Conservation (phyloP, 2,329 filamentous ascomycete species). For the Paracoccidioides brasiliensis region DNA sequence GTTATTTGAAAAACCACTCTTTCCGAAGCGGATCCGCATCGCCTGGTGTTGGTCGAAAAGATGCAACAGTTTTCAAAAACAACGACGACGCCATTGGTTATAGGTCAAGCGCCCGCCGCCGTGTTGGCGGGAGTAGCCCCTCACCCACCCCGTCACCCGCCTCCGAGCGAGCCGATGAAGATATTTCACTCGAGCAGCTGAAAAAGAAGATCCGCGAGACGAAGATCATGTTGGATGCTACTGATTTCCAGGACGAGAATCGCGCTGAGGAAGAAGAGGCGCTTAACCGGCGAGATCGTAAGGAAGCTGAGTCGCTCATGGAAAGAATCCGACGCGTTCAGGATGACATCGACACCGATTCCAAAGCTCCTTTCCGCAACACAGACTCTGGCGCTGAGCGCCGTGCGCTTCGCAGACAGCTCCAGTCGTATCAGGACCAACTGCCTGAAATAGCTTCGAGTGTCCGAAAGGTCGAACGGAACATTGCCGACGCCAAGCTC, state of each 20-base stretch:
- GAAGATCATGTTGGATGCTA: conserved; percentile 84
- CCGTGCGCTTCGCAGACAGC: conserved; percentile 70
- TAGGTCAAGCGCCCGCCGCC: conserved; percentile 80
- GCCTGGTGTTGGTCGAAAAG: conserved; percentile 57
- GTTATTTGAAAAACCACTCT: conserved; percentile 91
- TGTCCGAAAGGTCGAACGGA: conserved; percentile 78
- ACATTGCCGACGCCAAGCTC: conserved; percentile 79
- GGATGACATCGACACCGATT: conserved; percentile 86
- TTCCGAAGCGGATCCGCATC: conserved; percentile 56
- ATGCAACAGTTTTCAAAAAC: conserved; percentile 93
- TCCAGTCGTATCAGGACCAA: conserved; percentile 78
- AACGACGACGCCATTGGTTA: conserved; percentile 90
- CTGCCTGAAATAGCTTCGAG: conserved; percentile 85
- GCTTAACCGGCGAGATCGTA: conserved; percentile 76
- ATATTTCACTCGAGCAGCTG: conserved; percentile 73
- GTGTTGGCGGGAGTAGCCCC: conserved; percentile 62
- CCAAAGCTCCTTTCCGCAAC: conserved; percentile 56
- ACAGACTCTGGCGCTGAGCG: conserved; percentile 81
- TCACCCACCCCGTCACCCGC: conserved; percentile 62
- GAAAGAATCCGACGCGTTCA: conserved; percentile 81
- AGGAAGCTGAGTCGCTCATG: conserved; percentile 88
- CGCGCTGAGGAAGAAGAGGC: conserved; percentile 81
- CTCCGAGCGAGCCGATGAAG: conserved; percentile 57
- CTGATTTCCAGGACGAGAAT: conserved; percentile 91
- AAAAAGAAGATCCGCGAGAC: conserved; percentile 89